Base-by-base conservation (phyloP, 257 asterid genomes). In the Haberlea rhodopensis region DNA sequence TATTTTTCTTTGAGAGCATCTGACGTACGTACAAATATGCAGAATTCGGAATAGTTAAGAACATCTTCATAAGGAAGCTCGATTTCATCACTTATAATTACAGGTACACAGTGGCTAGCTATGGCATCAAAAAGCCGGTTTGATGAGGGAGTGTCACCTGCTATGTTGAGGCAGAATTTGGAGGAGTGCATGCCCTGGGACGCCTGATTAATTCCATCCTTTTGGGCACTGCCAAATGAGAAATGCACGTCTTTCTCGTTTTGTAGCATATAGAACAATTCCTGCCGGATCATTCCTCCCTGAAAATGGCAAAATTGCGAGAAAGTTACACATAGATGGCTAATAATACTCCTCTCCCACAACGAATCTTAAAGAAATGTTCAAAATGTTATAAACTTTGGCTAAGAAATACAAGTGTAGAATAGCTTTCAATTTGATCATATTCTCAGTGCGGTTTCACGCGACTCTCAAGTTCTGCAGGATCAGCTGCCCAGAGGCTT, bases 1-100 rank as follows among this genome's bases (percentile, higher is more conserved):
- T 76, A 80, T 3, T 67, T 67, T 53, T 76, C 73, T 52, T 60
- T 76, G 28, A 78, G 60, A 19, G 86, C 82, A 55, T 83, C 81
- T 6, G 86, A 74, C 1, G 82, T 76, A 13, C 86, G 76, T 5
- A 80, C 71, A 58, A 78, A 76, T 29, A 83, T 24, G 67, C 84
- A 78, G 73, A 83, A 83, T 63, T 78, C 65, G 3, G 86, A 76
- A 52, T 83, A n/a, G n/a, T n/a, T n/a, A n/a, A n/a, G n/a, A n/a
- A n/a, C n/a, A n/a, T n/a, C n/a, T n/a, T n/a, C n/a, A n/a, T n/a
- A 71, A 26, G 89, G 89, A 48, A 80, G 89, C 83, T 83, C 89
- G 5, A 83, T 80, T 3, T 80, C 89, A 28, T 83, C 86, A 26
- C 89, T 83, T 5, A 83, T 78, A 6, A 83, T 66, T 24, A 83